Percentiles rank a stretch among this genome's conserved stretches.
These are phyloP conservation scores for Schizosaccharomyces cryophilus DNA, from an alignment of 805 yeast species.

Conservation along the genomic window DNA sequence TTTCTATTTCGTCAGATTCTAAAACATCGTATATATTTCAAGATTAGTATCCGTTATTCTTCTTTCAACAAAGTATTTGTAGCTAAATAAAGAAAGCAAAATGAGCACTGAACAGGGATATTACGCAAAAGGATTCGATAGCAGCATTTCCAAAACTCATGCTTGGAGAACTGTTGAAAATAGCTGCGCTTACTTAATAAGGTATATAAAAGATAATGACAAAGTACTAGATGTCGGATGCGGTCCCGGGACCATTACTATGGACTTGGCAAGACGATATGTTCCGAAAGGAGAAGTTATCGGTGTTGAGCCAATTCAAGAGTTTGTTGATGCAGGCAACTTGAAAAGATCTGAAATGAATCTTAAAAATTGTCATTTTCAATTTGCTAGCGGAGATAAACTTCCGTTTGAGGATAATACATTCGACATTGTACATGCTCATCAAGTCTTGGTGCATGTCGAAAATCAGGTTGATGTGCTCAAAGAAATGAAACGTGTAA, in stretches of 20 bases:
- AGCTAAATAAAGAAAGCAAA: too few species aligned
- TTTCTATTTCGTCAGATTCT: too few species aligned
- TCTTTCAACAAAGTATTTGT: too few species aligned
- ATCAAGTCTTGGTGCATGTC: conserved; percentile 19
- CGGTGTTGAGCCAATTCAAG: conserved; percentile 16
- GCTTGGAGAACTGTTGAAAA: conserved; percentile 17
- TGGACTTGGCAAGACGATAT: conserved; percentile 16
- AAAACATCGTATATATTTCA: too few species aligned
- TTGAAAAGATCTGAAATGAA: neutral
- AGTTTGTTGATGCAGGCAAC: conserved; percentile 13
- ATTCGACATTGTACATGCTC: conserved; percentile 20
- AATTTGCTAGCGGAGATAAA: conserved; percentile 14
- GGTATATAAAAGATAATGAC: conserved; percentile 12
- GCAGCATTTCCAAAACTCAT: conserved; percentile 12
- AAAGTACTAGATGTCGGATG: conserved; percentile 20
- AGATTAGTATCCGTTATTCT: too few species aligned
- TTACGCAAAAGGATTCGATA: conserved; percentile 11
- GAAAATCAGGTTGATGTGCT: conserved; percentile 16
- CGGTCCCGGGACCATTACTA: conserved; percentile 21
- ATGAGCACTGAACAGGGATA: neutral
- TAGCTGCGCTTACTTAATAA: conserved; percentile 13
- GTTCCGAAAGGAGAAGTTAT: conserved; percentile 13
- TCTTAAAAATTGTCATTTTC: conserved; percentile 10
- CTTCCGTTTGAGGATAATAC: conserved; percentile 17
- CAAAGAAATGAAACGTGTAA: conserved; percentile 17